Conservation (phyloP, 2,329 filamentous ascomycete species). For the Sclerotinia nivalis region DNA sequence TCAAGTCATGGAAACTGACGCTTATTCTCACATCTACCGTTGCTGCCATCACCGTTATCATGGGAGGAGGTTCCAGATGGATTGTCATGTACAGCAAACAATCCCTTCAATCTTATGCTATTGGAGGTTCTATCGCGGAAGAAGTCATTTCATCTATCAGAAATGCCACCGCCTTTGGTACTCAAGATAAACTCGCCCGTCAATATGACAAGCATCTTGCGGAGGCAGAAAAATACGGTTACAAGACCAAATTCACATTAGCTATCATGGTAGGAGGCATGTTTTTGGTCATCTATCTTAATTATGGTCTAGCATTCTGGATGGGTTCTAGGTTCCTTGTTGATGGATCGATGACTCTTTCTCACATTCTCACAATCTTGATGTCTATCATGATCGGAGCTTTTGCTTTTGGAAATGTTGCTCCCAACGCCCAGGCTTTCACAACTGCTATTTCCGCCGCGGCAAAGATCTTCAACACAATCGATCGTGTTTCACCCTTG, state of each 20-base stretch:
- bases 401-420: slow-evolving; percentile 85
- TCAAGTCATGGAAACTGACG: slow-evolving; percentile 91
- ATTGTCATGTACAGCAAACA: slow-evolving; percentile 80
- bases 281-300: slow-evolving; percentile 82
- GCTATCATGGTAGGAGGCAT: slow-evolving; percentile 80
- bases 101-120: slow-evolving; percentile 75
- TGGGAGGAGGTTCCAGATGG: slow-evolving; percentile 71
- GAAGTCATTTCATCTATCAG: slow-evolving; percentile 93
- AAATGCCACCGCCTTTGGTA: slow-evolving; percentile 90
- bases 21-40: slow-evolving; percentile 83
- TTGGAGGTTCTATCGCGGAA: slow-evolving; percentile 85
- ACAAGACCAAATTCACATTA: slow-evolving; percentile 70
- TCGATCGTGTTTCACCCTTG: slow-evolving; percentile 82
- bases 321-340: slow-evolving; percentile 77
- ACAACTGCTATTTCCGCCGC: slow-evolving; percentile 80
- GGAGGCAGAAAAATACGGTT: slow-evolving; percentile 73
- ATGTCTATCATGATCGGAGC: slow-evolving; percentile 92
- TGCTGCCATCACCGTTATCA: slow-evolving; percentile 73
- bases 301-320: slow-evolving; percentile 88
- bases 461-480: slow-evolving; percentile 89
- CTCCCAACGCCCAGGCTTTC: slow-evolving; percentile 84
- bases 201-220: slow-evolving; percentile 78
- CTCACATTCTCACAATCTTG: slow-evolving; percentile 78
- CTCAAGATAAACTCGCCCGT: slow-evolving; percentile 84
- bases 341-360: slow-evolving; percentile 63